Conservation (phyloP, 2,329 filamentous ascomycete species). For the Biscogniauxia sp. region DNA sequence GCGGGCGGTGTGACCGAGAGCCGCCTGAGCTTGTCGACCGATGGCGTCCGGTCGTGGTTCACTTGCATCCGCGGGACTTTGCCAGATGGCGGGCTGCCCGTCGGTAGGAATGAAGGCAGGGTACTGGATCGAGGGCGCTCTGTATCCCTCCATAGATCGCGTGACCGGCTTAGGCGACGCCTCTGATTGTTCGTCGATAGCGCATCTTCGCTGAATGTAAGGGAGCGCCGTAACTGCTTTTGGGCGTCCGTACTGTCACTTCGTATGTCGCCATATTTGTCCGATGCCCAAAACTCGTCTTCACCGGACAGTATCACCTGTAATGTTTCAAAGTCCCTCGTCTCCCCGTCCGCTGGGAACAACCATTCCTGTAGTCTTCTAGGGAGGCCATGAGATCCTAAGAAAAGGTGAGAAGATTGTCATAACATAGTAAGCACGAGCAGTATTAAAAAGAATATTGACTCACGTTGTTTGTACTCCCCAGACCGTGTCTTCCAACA, state of each 20-base stretch:
- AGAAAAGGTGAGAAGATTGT: neutral
- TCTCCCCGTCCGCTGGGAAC: slow-evolving; percentile 28
- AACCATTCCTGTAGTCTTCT: slow-evolving; percentile 28
- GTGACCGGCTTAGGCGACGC: slow-evolving; percentile 12
- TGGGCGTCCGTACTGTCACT: slow-evolving; percentile 18
- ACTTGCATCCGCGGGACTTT: slow-evolving; percentile 6
- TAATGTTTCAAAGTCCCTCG: slow-evolving; percentile 29
- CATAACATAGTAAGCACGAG: neutral
- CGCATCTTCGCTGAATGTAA: slow-evolving; percentile 20
- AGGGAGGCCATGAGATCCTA: slow-evolving; percentile 30
- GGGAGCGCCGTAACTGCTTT: slow-evolving; percentile 24
- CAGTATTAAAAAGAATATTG: neutral
- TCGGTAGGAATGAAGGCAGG: slow-evolving; percentile 18
- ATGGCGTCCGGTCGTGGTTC: slow-evolving; percentile 16
- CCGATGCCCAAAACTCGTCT: slow-evolving; percentile 29
- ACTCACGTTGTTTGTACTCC: slow-evolving; percentile 29
- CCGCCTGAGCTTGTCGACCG: slow-evolving; percentile 17
- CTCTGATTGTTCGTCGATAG: slow-evolving; percentile 2
- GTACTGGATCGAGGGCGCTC: slow-evolving; percentile 26
- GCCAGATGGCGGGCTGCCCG: slow-evolving; percentile 8
- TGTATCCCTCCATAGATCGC: slow-evolving; percentile 4
- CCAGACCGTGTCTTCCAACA: slow-evolving; percentile 32
- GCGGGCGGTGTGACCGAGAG: slow-evolving; percentile 16
- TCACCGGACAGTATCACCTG: slow-evolving; percentile 31
- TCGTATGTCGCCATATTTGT: slow-evolving; percentile 27